Base-by-base conservation (phyloP, 768 basidiomycete species). In the Russula sp. region DNA sequence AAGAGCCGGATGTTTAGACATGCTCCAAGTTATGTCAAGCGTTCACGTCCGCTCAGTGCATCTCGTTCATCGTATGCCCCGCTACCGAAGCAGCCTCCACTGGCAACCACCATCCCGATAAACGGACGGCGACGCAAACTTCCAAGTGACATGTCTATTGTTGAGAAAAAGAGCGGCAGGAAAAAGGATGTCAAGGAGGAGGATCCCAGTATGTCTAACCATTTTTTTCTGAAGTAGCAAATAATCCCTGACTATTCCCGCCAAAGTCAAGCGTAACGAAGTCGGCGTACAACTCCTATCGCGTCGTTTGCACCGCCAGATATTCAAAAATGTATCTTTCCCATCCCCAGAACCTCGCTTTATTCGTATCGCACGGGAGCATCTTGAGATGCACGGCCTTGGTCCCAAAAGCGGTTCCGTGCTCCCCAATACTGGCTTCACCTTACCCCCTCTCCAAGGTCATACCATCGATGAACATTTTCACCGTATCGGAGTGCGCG, bases 281-380 rank as follows among this genome's bases (percentile, higher is more conserved):
- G 79, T 94, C 47, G 95, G 95, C n/a, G 94, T 98, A 7, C 95
- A 98, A 71, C 84, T 97, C 59, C 84, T 98, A 57, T 90, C 94
- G 16, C 82, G 84, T 9, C 77, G 78, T n/a, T 75, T 97, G 7
- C 94, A 94, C 73, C 72, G 77, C 5, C 95, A 97, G 70, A 82
- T 96, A 62, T 97, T 98, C 74, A 82, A 79, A 61, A 82, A 87
- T 69, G 75, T 79, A 52, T 77, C 83, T 7, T 86, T 90, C 59
- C 86, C 85, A 3, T 63, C 80, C 1, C 87, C 92, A 16, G 77
- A 84, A 0, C 64, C 76, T 11, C 71, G 82, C 1, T 87, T 84
- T 69, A 77, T 92, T 45, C 84, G 85, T 62, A 91, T 96, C 65
- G 85, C 95, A 2, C 81, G 79, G 63, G 82, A 87, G 44, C 95